Evolutionary conservation across 2,329 filamentous ascomycete species (phyloP).

Genomic region (Pestalotiopsis sp.): DNA sequence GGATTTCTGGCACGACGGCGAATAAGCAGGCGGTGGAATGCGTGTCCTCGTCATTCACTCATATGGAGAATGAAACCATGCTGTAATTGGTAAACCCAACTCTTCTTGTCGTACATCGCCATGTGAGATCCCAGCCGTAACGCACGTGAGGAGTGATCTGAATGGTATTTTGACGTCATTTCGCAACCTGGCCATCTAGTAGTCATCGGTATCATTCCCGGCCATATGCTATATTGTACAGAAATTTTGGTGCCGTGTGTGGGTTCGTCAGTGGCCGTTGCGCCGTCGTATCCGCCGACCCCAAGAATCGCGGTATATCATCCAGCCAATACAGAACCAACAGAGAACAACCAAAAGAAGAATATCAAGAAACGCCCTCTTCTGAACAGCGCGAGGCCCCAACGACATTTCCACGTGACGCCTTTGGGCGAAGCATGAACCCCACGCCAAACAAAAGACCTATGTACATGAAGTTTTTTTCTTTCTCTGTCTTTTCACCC

Average conservation of each 20-base stretch:
- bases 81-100: too few relatives aligned
- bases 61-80: too few relatives aligned
- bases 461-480: slow-evolving; percentile 9
- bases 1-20: too few relatives aligned
- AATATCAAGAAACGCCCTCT: slow-evolving; percentile 5
- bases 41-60: too few relatives aligned
- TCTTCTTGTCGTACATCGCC: neutral
- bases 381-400: neutral
- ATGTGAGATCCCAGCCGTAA: neutral
- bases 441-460: slow-evolving; percentile 8
- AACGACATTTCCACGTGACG: neutral
- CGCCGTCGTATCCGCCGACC: slow-evolving; percentile 2
- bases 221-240: slow-evolving; percentile 8
- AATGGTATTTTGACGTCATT: neutral
- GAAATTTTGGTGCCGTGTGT: slow-evolving; percentile 1
- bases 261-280: slow-evolving; percentile 3
- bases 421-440: neutral
- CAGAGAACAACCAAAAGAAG: neutral
- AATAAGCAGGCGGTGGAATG: too few relatives aligned
- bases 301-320: slow-evolving; percentile 10
- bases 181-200: neutral
- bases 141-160: too few relatives aligned
- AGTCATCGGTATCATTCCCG: neutral
- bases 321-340: neutral
- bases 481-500: neutral